Evolutionary conservation across 1,284 basidiomycete genomes (phyloP).

Genomic region (Ceratobasidium sp.): DNA sequence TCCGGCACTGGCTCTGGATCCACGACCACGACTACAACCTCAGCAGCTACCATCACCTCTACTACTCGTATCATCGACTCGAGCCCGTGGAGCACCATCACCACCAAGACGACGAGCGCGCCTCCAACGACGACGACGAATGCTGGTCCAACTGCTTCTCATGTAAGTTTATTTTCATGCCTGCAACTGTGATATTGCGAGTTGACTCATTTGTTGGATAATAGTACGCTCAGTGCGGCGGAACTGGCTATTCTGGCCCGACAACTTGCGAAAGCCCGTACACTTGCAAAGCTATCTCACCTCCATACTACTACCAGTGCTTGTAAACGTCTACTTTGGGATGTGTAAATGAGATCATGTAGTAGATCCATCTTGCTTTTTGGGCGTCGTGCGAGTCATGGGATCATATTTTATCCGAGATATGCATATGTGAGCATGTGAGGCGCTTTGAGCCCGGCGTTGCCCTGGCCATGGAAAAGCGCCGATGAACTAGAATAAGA

Average conservation of each 20-base stretch:
- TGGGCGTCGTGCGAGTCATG: not conserved
- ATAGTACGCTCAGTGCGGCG: constrained; percentile 33
- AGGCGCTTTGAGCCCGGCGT: too few species aligned
- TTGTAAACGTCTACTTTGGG: constrained; percentile 26
- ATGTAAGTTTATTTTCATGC: not conserved
- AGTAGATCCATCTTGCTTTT: not conserved
- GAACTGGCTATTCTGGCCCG: constrained; percentile 40
- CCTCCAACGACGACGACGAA: constrained; percentile 38
- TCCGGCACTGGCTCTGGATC: constrained; percentile 25
- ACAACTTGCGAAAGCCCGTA: constrained; percentile 38
- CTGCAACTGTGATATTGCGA: too few species aligned
- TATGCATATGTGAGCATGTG: too few species aligned
- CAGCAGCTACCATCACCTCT: not conserved
- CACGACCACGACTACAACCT: constrained; percentile 32
- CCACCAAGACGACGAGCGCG: constrained; percentile 32
- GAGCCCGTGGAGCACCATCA: not conserved
- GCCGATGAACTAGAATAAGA: too few species aligned
- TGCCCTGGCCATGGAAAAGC: too few species aligned
- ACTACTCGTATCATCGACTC: too few species aligned
- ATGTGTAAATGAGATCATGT: not conserved
- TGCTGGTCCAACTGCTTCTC: constrained; percentile 17
- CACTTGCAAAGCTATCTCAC: constrained; percentile 34
- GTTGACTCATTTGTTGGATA: too few species aligned
- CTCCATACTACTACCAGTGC: constrained; percentile 40
- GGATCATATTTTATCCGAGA: not conserved